Conservation (phyloP, 2,329 filamentous ascomycete species). For the Penicillium janthinellum region DNA sequence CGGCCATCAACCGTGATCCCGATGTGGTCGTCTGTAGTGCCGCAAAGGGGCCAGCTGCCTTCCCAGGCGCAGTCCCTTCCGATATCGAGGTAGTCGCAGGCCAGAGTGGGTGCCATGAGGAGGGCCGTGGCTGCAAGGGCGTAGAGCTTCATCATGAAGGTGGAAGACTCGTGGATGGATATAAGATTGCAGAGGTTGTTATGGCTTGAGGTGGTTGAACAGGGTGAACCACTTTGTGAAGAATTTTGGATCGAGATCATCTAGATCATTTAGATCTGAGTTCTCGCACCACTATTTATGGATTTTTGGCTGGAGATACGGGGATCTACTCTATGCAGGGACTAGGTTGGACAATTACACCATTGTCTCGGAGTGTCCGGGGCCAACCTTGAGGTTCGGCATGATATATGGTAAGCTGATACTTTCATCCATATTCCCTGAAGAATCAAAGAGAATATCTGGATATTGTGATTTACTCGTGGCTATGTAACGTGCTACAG, state of each 20-base stretch:
- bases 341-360: neutral
- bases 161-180: neutral
- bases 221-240: no score
- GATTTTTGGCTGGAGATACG: neutral
- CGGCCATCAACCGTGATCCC: conserved; percentile 9
- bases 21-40: conserved; percentile 5
- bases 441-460: neutral
- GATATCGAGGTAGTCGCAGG: conserved; percentile 7
- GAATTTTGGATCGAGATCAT: no score
- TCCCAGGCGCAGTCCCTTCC: conserved; percentile 13
- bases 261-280: neutral
- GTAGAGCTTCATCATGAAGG: neutral
- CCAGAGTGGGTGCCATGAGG: neutral
- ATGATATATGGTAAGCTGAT: neutral
- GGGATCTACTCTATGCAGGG: neutral
- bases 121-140: neutral
- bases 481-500: neutral
- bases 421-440: neutral
- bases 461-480: neutral
- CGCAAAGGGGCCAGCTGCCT: conserved; percentile 9
- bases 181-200: neutral
- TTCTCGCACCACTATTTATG: neutral
- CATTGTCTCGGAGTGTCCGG: neutral
- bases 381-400: neutral
- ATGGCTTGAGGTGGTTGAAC: neutral